These are phyloP conservation scores for Batrachochytrium dendrobatidis DNA, from an alignment of 371 early-diverging fungal species.

Conservation along the genomic window DNA sequence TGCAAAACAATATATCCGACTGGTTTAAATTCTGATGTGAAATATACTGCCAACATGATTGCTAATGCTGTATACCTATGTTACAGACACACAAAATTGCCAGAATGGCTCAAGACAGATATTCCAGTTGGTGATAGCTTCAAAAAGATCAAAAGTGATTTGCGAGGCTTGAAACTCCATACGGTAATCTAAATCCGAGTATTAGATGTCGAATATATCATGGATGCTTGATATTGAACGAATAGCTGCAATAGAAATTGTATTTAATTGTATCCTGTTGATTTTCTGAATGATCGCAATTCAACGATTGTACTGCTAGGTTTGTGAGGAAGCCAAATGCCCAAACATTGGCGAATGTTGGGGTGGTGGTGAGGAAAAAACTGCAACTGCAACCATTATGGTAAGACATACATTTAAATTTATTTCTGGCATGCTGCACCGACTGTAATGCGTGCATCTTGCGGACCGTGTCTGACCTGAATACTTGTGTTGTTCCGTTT, in stretches of 20 bases:
- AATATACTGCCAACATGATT: not conserved
- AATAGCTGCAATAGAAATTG: not conserved
- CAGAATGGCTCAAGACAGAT: slow-evolving; percentile 87
- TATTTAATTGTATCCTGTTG: not conserved
- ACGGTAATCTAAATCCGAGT: no score
- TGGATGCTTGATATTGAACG: not conserved
- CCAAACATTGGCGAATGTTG: slow-evolving; percentile 98
- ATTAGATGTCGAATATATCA: no score
- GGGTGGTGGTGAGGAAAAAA: slow-evolving; percentile 93
- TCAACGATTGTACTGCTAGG: slow-evolving; percentile 23
- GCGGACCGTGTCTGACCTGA: not conserved
- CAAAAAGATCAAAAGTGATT: slow-evolving; percentile 73
- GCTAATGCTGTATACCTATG: not conserved
- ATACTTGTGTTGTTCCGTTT: not conserved
- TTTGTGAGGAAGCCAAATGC: slow-evolving; percentile 94
- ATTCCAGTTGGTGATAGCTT: slow-evolving; percentile 83
- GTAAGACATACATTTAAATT: no score
- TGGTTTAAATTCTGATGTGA: not conserved
- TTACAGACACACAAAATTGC: slow-evolving; percentile 45
- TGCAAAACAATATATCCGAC: not conserved
- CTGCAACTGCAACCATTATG: slow-evolving; percentile 98
- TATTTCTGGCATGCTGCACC: not conserved
- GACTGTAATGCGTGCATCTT: not conserved
- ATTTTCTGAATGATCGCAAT: not conserved
- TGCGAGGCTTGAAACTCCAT: slow-evolving; percentile 85